Evolutionary conservation across 192 early-diverging fungal genomes (phyloP).

Genomic region (Coemansia asiatica): DNA sequence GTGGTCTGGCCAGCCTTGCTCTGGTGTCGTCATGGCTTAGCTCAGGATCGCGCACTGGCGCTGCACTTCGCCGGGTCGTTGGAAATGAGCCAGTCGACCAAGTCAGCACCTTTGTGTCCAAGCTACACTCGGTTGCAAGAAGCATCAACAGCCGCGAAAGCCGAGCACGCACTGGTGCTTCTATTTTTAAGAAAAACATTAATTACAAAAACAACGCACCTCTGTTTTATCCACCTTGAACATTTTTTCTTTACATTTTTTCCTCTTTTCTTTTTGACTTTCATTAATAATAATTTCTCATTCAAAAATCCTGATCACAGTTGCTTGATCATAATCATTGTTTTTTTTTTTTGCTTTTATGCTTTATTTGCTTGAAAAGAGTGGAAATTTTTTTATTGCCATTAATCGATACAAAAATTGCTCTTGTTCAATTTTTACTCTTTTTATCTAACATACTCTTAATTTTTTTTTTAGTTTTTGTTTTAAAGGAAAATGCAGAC

Average conservation of each 20-base stretch:
- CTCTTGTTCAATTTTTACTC: background rate
- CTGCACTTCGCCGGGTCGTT: conserved; percentile 43
- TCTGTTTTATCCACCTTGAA: conserved; percentile 22
- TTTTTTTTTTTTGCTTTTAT: background rate
- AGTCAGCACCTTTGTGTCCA: conserved; percentile 32
- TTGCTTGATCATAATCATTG: conserved; percentile 1
- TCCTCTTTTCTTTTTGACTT: conserved; percentile 9
- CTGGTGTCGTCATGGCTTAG: conserved; percentile 37
- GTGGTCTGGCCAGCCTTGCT: conserved; percentile 36
- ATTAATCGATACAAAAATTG: background rate
- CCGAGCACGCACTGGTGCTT: conserved; percentile 18
- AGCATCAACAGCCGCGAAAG: conserved; percentile 21
- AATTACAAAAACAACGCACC: conserved; percentile 23
- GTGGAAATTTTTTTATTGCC: background rate
- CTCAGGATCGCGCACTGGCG: conserved; percentile 36
- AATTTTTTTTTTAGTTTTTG: background rate
- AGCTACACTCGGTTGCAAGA: conserved; percentile 18
- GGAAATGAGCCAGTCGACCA: conserved; percentile 44
- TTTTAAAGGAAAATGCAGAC: background rate
- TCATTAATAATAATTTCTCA: background rate
- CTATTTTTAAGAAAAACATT: conserved; percentile 10
- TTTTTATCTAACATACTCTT: background rate
- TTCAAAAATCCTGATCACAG: background rate
- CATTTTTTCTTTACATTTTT: conserved; percentile 13
- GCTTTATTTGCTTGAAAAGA: too few relatives aligned